Conservation (phyloP, 2,329 filamentous ascomycete species). For the Beauveria rudraprayagi region DNA sequence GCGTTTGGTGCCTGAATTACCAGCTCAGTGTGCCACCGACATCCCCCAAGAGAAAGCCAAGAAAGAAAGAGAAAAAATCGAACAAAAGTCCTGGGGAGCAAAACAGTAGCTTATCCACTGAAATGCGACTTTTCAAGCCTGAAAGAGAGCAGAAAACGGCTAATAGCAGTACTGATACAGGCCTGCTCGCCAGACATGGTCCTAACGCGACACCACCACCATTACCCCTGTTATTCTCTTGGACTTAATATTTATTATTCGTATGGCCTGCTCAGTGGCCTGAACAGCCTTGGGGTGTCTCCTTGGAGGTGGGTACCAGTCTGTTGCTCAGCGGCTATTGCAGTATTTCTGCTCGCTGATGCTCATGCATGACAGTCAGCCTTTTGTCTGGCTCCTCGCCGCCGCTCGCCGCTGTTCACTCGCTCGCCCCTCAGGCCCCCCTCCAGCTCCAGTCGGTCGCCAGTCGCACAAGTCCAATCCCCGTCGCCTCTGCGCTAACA, state of each 20-base stretch:
- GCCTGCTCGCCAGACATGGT: neutral
- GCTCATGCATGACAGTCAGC: conserved; percentile 9
- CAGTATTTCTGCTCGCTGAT: conserved; percentile 6
- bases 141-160: neutral
- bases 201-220: neutral
- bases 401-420: neutral
- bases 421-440: neutral
- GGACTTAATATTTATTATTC: neutral
- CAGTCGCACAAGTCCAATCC: neutral
- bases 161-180: neutral
- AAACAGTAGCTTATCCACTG: neutral
- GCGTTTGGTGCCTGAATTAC: neutral
- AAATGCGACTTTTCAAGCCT: neutral
- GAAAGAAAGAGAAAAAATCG: neutral
- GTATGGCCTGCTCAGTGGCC: neutral
- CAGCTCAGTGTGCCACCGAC: neutral
- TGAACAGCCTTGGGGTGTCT: neutral
- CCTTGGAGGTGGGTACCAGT: neutral
- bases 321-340: conserved; percentile 5
- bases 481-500: conserved; percentile 1
- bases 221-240: neutral
- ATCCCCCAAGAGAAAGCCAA: neutral
- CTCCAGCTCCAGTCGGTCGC: neutral
- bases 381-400: neutral
- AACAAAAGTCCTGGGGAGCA: neutral